phyloP scores from a whole-genome alignment of 176 grass and related monocot species.

The Saccharum officinarum region DNA sequence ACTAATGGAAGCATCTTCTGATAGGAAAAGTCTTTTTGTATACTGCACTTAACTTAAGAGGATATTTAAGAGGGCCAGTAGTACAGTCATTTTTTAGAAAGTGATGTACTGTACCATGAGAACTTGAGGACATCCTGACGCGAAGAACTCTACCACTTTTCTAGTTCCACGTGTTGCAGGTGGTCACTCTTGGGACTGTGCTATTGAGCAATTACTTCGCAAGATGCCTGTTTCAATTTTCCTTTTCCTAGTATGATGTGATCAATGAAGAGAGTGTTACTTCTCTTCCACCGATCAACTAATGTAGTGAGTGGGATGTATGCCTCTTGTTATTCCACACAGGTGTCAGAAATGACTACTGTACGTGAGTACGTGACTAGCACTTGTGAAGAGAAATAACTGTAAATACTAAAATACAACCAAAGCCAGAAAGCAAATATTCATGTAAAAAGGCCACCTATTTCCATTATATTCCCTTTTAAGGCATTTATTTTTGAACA shows the following conservation, averaged over 20 bases:
- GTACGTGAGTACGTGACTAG: background rate
- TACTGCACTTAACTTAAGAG: background rate
- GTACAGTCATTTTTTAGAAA: background rate
- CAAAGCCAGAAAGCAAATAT: background rate
- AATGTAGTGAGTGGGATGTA: background rate
- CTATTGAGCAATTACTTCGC: constrained; percentile 7
- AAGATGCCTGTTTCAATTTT: constrained; percentile 25
- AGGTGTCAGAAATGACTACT: background rate
- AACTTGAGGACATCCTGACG: background rate
- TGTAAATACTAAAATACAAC: background rate
- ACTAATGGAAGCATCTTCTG: background rate
- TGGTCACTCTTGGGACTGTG: background rate
- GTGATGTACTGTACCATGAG: background rate
- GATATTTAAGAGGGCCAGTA: background rate
- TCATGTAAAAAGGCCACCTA: background rate
- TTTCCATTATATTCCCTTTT: background rate
- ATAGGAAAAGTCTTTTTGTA: background rate
- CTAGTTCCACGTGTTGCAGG: background rate
- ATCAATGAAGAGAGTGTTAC: background rate
- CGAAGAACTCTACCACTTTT: constrained; percentile 19
- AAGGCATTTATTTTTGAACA: constrained; percentile 16
- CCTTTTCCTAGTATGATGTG: constrained; percentile 13
- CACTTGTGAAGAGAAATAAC: background rate
- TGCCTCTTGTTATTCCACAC: constrained; percentile 23
- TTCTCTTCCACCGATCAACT: constrained; percentile 6